A percentile compares a stretch with the other conserved stretches of the same genome.
Evolutionary conservation across 306 rosid species (phyloP).

Genomic region (Vigna nakashimae): DNA sequence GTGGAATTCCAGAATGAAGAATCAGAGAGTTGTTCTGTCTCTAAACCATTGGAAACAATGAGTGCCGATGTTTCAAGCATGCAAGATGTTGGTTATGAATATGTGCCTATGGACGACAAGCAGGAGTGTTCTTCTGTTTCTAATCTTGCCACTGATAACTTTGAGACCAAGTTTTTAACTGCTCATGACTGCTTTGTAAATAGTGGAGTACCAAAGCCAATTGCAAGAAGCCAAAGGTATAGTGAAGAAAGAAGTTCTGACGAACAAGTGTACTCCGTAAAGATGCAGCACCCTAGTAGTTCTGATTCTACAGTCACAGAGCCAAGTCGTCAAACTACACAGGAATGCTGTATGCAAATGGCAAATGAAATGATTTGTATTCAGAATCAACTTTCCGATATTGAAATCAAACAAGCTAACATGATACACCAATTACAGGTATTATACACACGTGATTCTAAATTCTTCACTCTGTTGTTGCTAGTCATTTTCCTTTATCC

Average conservation of each 20-base stretch:
- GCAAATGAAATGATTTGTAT: slow-evolving; percentile 70
- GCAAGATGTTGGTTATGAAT: slow-evolving; percentile 67
- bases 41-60: slow-evolving; percentile 69
- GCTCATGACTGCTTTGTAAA: slow-evolving; percentile 58
- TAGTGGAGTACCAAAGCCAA: slow-evolving; percentile 49
- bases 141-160: slow-evolving; percentile 57
- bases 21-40: slow-evolving; percentile 78
- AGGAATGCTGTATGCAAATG: slow-evolving; percentile 63
- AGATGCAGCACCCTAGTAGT: slow-evolving; percentile 64
- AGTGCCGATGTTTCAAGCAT: slow-evolving; percentile 69
- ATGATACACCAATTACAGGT: slow-evolving; percentile 83
- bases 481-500: slow-evolving; percentile 19
- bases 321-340: slow-evolving; percentile 57
- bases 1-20: slow-evolving; percentile 69
- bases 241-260: slow-evolving; percentile 52
- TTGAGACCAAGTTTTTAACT: slow-evolving; percentile 60
- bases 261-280: slow-evolving; percentile 53
- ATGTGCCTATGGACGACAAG: slow-evolving; percentile 79
- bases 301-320: slow-evolving; percentile 72
- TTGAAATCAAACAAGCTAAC: slow-evolving; percentile 76
- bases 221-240: slow-evolving; percentile 55
- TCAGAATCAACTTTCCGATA: slow-evolving; percentile 76
- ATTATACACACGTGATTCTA: slow-evolving; percentile 27
- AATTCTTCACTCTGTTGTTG: slow-evolving; percentile 25
- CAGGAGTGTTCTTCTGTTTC: slow-evolving; percentile 81